phyloP scores from a whole-genome alignment of 768 basidiomycete genomes.

The Kwoniella sp. region DNA sequence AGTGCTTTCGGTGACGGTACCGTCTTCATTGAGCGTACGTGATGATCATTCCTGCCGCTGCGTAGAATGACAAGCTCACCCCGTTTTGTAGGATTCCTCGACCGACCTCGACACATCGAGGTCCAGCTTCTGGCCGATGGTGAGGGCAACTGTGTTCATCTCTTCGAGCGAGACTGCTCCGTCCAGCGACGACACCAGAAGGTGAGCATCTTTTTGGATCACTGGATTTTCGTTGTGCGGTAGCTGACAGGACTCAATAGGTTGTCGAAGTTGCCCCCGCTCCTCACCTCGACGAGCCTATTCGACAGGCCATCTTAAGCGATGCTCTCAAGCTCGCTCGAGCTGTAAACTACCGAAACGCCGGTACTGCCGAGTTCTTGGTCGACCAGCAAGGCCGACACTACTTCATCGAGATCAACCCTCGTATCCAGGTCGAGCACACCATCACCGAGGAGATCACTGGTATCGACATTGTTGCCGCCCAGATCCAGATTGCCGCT shows the following conservation, averaged over 20 bases:
- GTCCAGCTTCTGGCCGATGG: slow-evolving; percentile 92
- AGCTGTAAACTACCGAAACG: slow-evolving; percentile 92
- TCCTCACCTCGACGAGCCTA: slow-evolving; percentile 85
- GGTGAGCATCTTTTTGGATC: slow-evolving; percentile 31
- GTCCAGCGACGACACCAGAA: slow-evolving; percentile 98
- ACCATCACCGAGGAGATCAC: slow-evolving; percentile 99
- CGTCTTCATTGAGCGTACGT: slow-evolving; percentile 89
- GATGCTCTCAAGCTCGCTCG: slow-evolving; percentile 94
- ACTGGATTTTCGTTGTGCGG: too few relatives aligned
- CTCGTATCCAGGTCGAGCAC: slow-evolving; percentile 99
- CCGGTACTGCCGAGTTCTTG: slow-evolving; percentile 97
- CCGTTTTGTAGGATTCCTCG: slow-evolving; percentile 62
- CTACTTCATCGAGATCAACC: slow-evolving; percentile 99
- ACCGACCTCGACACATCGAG: slow-evolving; percentile 96
- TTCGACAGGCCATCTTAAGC: slow-evolving; percentile 79
- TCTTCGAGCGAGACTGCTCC: slow-evolving; percentile 98
- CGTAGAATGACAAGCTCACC: too few relatives aligned
- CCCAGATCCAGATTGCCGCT: slow-evolving; percentile 99
- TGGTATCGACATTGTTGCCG: slow-evolving; percentile 97
- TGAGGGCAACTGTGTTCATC: slow-evolving; percentile 90
- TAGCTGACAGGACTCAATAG: slow-evolving; percentile 21
- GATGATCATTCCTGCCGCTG: slow-evolving; percentile 46
- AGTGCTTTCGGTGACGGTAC: slow-evolving; percentile 97
- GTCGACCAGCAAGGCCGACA: slow-evolving; percentile 95
- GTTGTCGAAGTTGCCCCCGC: slow-evolving; percentile 99